A percentile compares a stretch with the other conserved stretches of the same genome.
Evolutionary conservation across 1,284 basidiomycete genomes (phyloP).

Genomic region (Tilletia walkeri): DNA sequence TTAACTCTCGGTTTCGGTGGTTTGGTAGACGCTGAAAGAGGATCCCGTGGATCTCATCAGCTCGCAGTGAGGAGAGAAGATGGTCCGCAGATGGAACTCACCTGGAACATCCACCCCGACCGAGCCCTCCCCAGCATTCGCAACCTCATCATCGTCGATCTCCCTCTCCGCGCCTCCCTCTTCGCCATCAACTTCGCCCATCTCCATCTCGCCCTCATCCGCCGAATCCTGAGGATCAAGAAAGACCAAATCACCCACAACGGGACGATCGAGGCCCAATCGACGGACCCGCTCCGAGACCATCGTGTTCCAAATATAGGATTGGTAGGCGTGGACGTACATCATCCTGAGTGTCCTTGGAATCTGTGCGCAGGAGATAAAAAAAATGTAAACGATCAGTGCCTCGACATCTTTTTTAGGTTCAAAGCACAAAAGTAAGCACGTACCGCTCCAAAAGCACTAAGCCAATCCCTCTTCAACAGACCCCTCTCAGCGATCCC

Average conservation of each 20-base stretch:
- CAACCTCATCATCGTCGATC: constrained; percentile 19
- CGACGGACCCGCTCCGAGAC: constrained; percentile 83
- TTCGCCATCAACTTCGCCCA: constrained; percentile 46
- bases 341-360: constrained; percentile 78
- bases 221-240: constrained; percentile 18
- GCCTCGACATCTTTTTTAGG: too few relatives aligned
- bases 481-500: neutral
- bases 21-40: neutral
- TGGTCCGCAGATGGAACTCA: neutral
- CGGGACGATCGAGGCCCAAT: constrained; percentile 72
- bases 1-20: constrained; percentile 64
- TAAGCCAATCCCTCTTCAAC: constrained; percentile 34
- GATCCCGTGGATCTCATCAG: too few relatives aligned
- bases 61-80: too few relatives aligned
- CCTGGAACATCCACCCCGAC: constrained; percentile 20
- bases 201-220: constrained; percentile 45
- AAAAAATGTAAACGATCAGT: neutral
- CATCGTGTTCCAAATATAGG: constrained; percentile 95
- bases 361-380: constrained; percentile 13
- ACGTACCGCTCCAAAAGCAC: constrained; percentile 26
- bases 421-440: constrained; percentile 60
- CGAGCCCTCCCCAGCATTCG: constrained; percentile 19
- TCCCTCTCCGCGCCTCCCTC: constrained; percentile 17
- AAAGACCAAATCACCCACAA: constrained; percentile 70
- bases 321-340: constrained; percentile 98